Evolutionary conservation across 768 basidiomycete genomes (phyloP).

Genomic region (Termitomyces sp.): DNA sequence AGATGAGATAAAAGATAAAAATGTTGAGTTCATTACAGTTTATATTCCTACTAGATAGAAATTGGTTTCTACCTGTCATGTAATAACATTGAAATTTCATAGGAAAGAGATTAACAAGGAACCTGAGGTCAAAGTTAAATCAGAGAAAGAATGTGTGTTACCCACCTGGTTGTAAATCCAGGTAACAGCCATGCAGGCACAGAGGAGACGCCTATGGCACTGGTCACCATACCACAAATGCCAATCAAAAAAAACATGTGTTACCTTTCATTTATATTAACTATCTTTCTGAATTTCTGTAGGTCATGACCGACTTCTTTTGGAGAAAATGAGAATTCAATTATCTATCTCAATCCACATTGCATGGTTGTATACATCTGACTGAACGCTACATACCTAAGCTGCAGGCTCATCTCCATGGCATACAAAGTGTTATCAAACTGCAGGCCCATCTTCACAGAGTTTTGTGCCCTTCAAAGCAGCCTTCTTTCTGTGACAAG

Average conservation of each 20-base stretch:
- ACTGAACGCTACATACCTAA: constrained; percentile 63
- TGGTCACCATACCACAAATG: no score
- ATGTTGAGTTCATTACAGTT: no score
- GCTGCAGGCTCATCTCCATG: constrained; percentile 66
- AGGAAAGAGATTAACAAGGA: constrained; percentile 89
- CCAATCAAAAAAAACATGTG: no score
- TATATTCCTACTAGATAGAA: no score
- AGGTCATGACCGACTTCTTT: constrained; percentile 82
- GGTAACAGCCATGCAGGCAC: no score
- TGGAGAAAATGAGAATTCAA: constrained; percentile 73
- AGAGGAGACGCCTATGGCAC: no score
- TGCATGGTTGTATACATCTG: constrained; percentile 56
- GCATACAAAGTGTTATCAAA: constrained; percentile 45
- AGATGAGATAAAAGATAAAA: no score
- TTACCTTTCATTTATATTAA: not conserved
- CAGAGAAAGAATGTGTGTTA: constrained; percentile 85
- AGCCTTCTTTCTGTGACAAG: constrained; percentile 59
- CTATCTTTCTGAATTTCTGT: constrained; percentile 3
- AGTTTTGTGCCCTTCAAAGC: constrained; percentile 61
- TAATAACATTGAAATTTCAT: no score
- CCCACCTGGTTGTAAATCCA: no score
- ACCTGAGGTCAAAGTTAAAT: constrained; percentile 72
- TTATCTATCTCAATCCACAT: constrained; percentile 53
- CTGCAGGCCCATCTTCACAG: constrained; percentile 85
- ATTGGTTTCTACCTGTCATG: no score